Base-by-base conservation (phyloP, 805 yeast species). In the Candida berthetii region DNA sequence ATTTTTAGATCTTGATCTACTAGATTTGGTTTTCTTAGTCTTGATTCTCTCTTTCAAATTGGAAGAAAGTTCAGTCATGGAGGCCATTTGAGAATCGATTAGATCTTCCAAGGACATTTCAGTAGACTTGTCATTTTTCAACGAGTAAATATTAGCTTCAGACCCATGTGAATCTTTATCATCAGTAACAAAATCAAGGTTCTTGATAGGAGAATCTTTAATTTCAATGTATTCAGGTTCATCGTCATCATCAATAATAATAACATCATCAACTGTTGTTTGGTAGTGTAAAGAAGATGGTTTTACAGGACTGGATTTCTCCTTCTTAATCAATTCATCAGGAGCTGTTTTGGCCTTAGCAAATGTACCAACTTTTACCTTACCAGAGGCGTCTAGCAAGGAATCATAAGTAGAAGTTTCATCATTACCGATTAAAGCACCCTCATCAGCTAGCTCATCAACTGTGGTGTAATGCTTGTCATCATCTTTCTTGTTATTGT, bases 391-490 rank as follows among this genome's bases (percentile, higher is more conserved):
- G 49, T 79, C 83, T 52, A 80, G 58, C 37, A 76, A 65, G 17
- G 64, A 59, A 20, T 71, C 80, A 49, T 79, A 70, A 46, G 69
- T 74, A 41, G 77, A 27, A 48, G 71, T 80, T 41, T 78, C 83
- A 38, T 74, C 82, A 46, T 74, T 75, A 34, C 36, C 48, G 50
- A 78, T 56, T 7, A 80, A 60, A 3, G 82, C 82, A 32, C 81
- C 75, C 36, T 77, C 74, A 8, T 57, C 62, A 16, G 50, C 57
- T 25, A 66, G 51, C 16, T 69, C 67, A 19, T 54, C 64, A 19
- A 68, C 56, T 2, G 65, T 42, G 33, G 55, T 50, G 43, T 56
- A 56, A 36, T 49, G 46, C 24, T 43, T 20, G 3, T 36, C 31
- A 3, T 29, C 35, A n/a, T 15, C 13, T 14, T 24, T 47, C 8